phyloP scores from a whole-genome alignment of 1,284 basidiomycete genomes.

The Pseudozyma flocculosa region DNA sequence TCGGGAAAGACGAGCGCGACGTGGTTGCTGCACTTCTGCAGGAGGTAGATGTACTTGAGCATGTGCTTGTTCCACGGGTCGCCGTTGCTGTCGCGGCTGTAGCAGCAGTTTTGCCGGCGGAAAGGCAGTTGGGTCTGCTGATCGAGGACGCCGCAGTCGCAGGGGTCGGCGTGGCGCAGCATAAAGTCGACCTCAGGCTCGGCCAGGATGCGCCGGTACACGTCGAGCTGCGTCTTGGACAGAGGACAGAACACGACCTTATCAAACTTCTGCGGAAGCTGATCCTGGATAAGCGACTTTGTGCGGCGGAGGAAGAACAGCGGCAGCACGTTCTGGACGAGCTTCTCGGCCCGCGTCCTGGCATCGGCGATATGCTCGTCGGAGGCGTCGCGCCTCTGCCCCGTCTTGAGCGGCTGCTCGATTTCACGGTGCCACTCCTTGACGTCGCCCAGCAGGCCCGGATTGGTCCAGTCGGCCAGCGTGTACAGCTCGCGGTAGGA shows the following conservation, averaged over 20 bases:
- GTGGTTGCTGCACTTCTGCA: slow-evolving; percentile 83
- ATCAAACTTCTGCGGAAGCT: slow-evolving; percentile 79
- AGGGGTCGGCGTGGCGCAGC: slow-evolving; percentile 68
- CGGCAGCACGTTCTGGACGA: slow-evolving; percentile 71
- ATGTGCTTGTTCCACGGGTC: slow-evolving; percentile 57
- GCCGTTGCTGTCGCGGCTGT: slow-evolving; percentile 66
- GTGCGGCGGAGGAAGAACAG: slow-evolving; percentile 76
- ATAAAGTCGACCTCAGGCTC: slow-evolving; percentile 69
- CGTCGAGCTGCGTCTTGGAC: slow-evolving; percentile 67
- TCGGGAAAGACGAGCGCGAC: slow-evolving; percentile 76
- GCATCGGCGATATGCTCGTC: slow-evolving; percentile 67
- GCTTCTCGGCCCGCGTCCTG: slow-evolving; percentile 51
- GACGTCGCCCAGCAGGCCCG: slow-evolving; percentile 18
- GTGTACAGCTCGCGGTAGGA: slow-evolving; percentile 80
- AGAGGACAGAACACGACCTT: slow-evolving; percentile 86
- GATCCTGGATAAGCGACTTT: slow-evolving; percentile 74
- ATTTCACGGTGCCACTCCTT: slow-evolving; percentile 31
- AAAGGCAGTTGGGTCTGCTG: slow-evolving; percentile 32
- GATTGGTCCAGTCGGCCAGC: slow-evolving; percentile 40
- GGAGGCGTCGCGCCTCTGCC: slow-evolving; percentile 66
- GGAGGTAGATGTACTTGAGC: slow-evolving; percentile 72
- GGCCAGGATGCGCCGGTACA: slow-evolving; percentile 71
- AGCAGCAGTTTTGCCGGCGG: slow-evolving; percentile 51
- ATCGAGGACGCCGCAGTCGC: slow-evolving; percentile 67
- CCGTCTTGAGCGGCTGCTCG: slow-evolving; percentile 63